These are phyloP conservation scores for Eimeria maxima DNA, from an alignment of 169 alveolate genomes.

Conservation along the genomic window DNA sequence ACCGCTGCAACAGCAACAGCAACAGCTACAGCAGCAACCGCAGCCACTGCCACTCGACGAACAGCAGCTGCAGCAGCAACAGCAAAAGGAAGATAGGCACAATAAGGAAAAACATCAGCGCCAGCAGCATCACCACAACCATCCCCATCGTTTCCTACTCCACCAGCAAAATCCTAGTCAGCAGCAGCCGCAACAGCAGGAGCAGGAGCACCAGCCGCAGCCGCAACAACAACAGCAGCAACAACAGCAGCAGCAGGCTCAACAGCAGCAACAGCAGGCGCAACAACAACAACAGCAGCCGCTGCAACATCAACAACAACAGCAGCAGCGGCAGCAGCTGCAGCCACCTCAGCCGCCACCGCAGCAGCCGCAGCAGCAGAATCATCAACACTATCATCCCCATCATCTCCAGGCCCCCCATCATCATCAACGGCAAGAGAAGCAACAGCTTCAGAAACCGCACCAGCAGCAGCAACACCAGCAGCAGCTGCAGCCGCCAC, in stretches of 20 bases:
- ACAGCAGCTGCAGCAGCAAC: not conserved
- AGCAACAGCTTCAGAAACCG: not conserved
- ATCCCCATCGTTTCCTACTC: too few relatives aligned
- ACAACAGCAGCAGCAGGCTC: not conserved
- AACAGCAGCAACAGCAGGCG: not conserved
- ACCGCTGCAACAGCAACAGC: not conserved
- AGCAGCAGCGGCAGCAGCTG: not conserved
- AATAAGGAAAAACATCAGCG: slow-evolving; percentile 18
- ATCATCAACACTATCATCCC: too few relatives aligned
- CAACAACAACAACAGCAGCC: not conserved
- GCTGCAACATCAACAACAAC: not conserved
- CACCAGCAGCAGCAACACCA: slow-evolving; percentile 11
- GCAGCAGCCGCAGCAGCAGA: too few relatives aligned
- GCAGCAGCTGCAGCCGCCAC: not conserved
- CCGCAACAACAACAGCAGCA: not conserved
- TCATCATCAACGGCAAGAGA: not conserved
- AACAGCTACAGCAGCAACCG: not conserved
- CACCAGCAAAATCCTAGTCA: not conserved
- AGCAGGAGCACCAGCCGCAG: not conserved
- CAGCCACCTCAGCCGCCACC: not conserved
- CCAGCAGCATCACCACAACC: not conserved
- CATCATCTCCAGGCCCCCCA: too few relatives aligned
- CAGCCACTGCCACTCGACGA: not conserved
- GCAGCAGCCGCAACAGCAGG: slow-evolving; percentile 12
- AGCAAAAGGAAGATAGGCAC: not conserved